Conservation (phyloP, 441 rosid species). For the Hypseocharis bilobata region DNA sequence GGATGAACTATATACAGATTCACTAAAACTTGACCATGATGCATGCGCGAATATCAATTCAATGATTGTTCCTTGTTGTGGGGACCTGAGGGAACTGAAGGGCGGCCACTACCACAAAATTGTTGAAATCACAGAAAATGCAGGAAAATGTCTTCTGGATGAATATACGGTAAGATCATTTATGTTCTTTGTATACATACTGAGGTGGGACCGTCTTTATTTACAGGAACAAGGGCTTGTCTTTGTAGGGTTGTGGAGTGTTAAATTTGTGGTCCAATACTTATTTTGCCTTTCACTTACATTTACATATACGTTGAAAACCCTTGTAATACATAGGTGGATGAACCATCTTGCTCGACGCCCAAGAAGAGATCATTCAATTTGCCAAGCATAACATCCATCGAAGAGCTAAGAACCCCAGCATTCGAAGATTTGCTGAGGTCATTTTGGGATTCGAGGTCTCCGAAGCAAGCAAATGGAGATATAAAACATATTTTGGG, state of each 20-base stretch:
- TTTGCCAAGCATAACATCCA: constrained; percentile 67
- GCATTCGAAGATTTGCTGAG: constrained; percentile 70
- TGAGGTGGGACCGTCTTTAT: too few relatives aligned
- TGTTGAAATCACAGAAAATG: constrained; percentile 67
- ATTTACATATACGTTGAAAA: too few relatives aligned
- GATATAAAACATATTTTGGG: constrained; percentile 51
- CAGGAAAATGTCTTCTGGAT: constrained; percentile 78
- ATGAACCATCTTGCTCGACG: constrained; percentile 87
- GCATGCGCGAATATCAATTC: constrained; percentile 77
- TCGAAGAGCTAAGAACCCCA: constrained; percentile 85
- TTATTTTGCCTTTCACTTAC: too few relatives aligned
- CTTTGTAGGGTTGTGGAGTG: neutral
- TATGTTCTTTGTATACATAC: neutral
- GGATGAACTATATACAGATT: constrained; percentile 40
- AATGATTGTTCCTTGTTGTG: constrained; percentile 68
- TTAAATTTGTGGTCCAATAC: neutral
- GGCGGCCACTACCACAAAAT: constrained; percentile 76
- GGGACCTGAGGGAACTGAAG: constrained; percentile 66
- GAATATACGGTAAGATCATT: constrained; percentile 58
- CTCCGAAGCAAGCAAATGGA: constrained; percentile 57
- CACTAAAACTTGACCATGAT: constrained; percentile 76
- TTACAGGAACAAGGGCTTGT: neutral
- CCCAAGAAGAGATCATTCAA: constrained; percentile 69
- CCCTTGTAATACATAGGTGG: too few relatives aligned
- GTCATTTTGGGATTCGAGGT: constrained; percentile 56